phyloP scores from a whole-genome alignment of 371 early-diverging fungal genomes.

The Mortierella sp. region DNA sequence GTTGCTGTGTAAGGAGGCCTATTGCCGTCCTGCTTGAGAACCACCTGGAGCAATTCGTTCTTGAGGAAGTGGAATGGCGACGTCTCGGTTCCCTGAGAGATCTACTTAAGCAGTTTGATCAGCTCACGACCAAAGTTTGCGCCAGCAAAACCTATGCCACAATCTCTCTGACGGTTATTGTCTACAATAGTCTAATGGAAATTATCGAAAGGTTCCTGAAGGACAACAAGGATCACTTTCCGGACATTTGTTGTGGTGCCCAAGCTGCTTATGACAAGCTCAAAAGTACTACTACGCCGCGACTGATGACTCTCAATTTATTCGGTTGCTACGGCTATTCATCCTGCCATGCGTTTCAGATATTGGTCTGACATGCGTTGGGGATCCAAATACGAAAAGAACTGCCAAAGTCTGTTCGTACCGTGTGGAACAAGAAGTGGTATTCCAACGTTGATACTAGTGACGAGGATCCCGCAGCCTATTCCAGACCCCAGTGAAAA shows the following conservation, averaged over 20 bases:
- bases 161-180: conserved; percentile 19
- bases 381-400: conserved; percentile 1
- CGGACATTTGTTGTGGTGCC: conserved; percentile 18
- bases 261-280: conserved; percentile 21
- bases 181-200: conserved; percentile 28
- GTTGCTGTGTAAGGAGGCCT: too few relatives aligned
- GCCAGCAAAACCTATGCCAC: conserved; percentile 19
- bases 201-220: conserved; percentile 5
- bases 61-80: conserved; percentile 20
- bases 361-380: conserved; percentile 29
- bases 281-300: conserved; percentile 14
- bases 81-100: conserved; percentile 9
- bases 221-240: conserved; percentile 4
- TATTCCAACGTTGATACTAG: too few relatives aligned
- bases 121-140: conserved; percentile 11
- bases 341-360: conserved; percentile 24
- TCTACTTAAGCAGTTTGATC: conserved; percentile 9
- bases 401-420: background rate
- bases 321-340: conserved; percentile 33
- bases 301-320: conserved; percentile 16
- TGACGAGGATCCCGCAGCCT: background rate
- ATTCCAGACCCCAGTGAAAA: background rate
- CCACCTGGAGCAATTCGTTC: conserved; percentile 5
- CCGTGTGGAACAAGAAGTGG: too few relatives aligned
- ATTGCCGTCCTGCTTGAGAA: conserved; percentile 11